A percentile compares a stretch with the other conserved stretches of the same genome.
phyloP scores from a whole-genome alignment of 768 basidiomycete genomes.

The Tylopilus subfusipes region DNA sequence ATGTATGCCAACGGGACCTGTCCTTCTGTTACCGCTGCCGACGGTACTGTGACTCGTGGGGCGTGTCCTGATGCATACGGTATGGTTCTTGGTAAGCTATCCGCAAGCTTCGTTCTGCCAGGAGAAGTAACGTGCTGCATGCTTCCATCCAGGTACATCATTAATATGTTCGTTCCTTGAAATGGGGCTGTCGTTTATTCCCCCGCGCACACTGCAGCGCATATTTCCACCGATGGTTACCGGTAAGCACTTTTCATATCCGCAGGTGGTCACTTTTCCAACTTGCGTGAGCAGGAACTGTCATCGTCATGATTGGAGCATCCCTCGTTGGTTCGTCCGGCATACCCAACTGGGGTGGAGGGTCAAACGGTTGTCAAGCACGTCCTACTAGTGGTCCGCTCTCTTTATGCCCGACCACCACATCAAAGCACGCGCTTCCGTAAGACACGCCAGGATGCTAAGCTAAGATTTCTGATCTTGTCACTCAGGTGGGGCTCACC shows the following conservation, averaged over 20 bases:
- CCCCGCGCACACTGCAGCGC: constrained; percentile 54
- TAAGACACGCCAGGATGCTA: constrained; percentile 28
- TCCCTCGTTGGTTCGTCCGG: constrained; percentile 74
- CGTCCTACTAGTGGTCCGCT: constrained; percentile 68
- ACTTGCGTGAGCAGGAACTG: constrained; percentile 47
- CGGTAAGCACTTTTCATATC: constrained; percentile 32
- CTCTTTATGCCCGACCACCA: constrained; percentile 65
- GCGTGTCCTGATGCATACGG: constrained; percentile 82
- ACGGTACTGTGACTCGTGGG: constrained; percentile 56
- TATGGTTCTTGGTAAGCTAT: constrained; percentile 57
- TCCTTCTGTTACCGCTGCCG: constrained; percentile 49
- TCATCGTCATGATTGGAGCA: constrained; percentile 77
- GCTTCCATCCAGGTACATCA: constrained; percentile 52
- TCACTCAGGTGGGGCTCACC: constrained; percentile 70
- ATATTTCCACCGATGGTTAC: constrained; percentile 83
- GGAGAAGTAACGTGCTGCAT: background rate
- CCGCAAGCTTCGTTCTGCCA: background rate
- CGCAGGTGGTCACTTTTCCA: background rate
- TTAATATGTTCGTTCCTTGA: constrained; percentile 77
- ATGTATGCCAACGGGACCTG: constrained; percentile 83
- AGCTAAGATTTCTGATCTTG: background rate
- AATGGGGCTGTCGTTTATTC: constrained; percentile 76
- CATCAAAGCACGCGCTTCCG: constrained; percentile 66
- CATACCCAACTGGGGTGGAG: constrained; percentile 80
- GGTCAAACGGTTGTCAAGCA: constrained; percentile 63